Percentiles rank a stretch among this genome's conserved stretches.
These are phyloP conservation scores for Vigna unguiculata DNA, from an alignment of 306 rosid species.

Conservation along the genomic window DNA sequence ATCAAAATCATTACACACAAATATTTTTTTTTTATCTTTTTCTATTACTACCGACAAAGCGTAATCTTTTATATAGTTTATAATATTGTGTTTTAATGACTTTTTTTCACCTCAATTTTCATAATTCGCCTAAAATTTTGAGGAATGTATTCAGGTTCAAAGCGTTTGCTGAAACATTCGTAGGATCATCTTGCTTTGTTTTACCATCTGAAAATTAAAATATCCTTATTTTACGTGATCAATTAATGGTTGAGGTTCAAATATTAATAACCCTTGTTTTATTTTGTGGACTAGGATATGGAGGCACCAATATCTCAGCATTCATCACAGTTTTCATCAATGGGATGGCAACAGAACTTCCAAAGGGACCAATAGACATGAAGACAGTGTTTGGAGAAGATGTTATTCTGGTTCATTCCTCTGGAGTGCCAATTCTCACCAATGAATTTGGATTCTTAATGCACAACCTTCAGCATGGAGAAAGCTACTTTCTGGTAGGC, in stretches of 20 bases:
- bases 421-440: constrained; percentile 73
- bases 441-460: constrained; percentile 77
- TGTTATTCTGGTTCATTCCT: constrained; percentile 73
- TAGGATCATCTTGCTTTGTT: constrained; percentile 13
- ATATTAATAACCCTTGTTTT: not conserved
- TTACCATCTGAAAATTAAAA: not conserved
- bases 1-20: not conserved
- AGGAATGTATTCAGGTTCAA: not conserved
- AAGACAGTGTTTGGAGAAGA: constrained; percentile 76
- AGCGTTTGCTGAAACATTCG: constrained; percentile 8
- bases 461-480: constrained; percentile 78
- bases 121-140: constrained; percentile 1
- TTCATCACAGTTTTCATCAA: constrained; percentile 78
- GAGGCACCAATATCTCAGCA: constrained; percentile 50
- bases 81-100: not conserved
- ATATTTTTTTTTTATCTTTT: too few relatives aligned
- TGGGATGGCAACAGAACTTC: constrained; percentile 79
- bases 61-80: not conserved
- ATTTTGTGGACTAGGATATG: constrained; percentile 22
- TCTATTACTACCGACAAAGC: not conserved
- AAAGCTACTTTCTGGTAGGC: constrained; percentile 85
- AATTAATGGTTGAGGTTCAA: constrained; percentile 20
- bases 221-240: not conserved
- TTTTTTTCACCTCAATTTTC: constrained; percentile 7
- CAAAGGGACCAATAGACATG: constrained; percentile 70